Evolutionary conservation across 1,139 yeast genomes (phyloP).

Genomic region (Yamadazyma atmosphaerica): DNA sequence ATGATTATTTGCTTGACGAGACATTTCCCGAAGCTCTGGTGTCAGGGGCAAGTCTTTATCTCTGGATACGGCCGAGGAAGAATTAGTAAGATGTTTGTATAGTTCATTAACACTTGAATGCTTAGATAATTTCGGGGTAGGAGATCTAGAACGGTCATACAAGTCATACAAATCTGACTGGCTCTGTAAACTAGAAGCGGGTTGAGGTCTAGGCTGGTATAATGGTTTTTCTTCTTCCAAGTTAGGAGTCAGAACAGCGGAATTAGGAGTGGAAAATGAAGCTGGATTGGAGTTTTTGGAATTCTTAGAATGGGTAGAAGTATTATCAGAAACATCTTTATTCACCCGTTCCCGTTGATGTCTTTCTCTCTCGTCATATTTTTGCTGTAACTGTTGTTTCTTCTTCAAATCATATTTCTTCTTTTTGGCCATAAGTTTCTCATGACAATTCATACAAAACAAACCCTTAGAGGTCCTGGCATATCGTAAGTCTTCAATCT

Average conservation of each 20-base stretch:
- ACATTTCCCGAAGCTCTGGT: constrained; percentile 16
- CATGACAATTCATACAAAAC: constrained; percentile 93
- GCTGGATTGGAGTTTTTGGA: constrained; percentile 38
- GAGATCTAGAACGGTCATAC: constrained; percentile 21
- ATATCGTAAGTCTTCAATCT: constrained; percentile 85
- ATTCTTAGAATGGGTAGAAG: constrained; percentile 8
- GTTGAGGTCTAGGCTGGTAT: constrained; percentile 13
- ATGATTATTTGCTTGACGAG: not conserved
- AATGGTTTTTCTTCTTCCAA: constrained; percentile 15
- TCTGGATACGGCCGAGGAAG: constrained; percentile 22
- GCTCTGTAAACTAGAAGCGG: constrained; percentile 8
- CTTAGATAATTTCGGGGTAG: constrained; percentile 18
- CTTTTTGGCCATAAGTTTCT: constrained; percentile 72
- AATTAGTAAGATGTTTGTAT: constrained; percentile 11
- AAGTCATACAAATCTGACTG: constrained; percentile 18
- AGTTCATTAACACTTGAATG: constrained; percentile 10
- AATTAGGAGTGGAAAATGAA: constrained; percentile 25
- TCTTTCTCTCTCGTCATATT: too few relatives aligned
- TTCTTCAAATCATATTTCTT: constrained; percentile 50
- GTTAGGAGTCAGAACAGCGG: constrained; percentile 6
- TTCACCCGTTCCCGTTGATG: too few relatives aligned
- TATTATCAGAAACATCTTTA: constrained; percentile 8
- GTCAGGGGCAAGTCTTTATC: constrained; percentile 35
- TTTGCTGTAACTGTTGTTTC: constrained; percentile 21
- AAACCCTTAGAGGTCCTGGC: constrained; percentile 94